These are phyloP conservation scores for Claviceps spartinae DNA, from an alignment of 2,329 filamentous ascomycete genomes.

Conservation along the genomic window DNA sequence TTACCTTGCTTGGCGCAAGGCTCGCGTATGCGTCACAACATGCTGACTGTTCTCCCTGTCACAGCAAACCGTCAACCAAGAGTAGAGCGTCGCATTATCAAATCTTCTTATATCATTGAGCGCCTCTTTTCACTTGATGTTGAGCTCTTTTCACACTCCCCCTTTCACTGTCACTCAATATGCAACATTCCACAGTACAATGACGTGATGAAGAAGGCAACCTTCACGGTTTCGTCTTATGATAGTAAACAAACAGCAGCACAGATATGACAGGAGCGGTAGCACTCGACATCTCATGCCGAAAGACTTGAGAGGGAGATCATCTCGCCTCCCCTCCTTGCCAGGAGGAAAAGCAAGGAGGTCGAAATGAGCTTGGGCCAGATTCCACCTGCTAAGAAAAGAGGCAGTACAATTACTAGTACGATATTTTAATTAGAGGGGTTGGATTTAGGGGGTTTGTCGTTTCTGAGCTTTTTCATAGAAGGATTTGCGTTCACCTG, in stretches of 20 bases:
- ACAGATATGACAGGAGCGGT: slow-evolving; percentile 8
- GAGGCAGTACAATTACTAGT: slow-evolving; percentile 1
- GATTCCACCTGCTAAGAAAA: background rate
- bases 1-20: background rate
- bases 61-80: slow-evolving; percentile 24
- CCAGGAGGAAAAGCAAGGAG: background rate
- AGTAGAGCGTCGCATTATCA: slow-evolving; percentile 11
- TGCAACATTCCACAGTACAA: slow-evolving; percentile 18
- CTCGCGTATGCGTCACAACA: background rate
- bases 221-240: slow-evolving; percentile 12
- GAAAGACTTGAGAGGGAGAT: background rate
- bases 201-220: slow-evolving; percentile 15
- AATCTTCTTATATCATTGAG: background rate
- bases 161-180: slow-evolving; percentile 4
- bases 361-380: background rate
- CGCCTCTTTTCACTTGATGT: background rate
- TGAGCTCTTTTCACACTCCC: background rate
- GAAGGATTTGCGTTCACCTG: background rate
- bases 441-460: background rate
- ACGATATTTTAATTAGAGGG: background rate
- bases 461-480: background rate
- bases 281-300: background rate
- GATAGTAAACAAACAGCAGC: slow-evolving; percentile 14
- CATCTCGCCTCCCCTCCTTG: too few relatives aligned
- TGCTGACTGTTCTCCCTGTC: slow-evolving; percentile 6